Percentiles rank a stretch among this genome's conserved stretches.
These are phyloP conservation scores for Glycine soja DNA, from an alignment of 306 rosid genomes.

Conservation along the genomic window DNA sequence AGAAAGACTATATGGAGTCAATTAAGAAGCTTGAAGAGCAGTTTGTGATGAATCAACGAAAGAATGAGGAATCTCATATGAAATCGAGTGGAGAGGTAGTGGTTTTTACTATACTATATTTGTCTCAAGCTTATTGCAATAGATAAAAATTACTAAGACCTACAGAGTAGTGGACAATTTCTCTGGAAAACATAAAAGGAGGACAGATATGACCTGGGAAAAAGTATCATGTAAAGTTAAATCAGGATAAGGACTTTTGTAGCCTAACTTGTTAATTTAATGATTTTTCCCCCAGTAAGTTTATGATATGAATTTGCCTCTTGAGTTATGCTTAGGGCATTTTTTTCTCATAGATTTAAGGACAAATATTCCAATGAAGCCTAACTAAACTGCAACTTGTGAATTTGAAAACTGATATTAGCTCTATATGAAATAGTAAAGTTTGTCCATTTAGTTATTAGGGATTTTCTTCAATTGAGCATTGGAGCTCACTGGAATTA, in stretches of 20 bases:
- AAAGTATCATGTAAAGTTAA: too few relatives aligned
- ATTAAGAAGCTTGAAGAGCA: conserved; percentile 93
- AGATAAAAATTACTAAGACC: conserved; percentile 16
- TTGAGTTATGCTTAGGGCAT: too few relatives aligned
- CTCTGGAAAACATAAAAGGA: conserved; percentile 30
- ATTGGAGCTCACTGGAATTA: conserved; percentile 42
- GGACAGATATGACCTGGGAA: too few relatives aligned
- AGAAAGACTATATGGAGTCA: conserved; percentile 89
- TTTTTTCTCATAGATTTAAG: conserved; percentile 1
- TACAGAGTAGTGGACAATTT: conserved; percentile 23
- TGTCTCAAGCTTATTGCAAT: conserved; percentile 5
- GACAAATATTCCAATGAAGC: conserved; percentile 21
- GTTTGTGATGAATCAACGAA: conserved; percentile 64
- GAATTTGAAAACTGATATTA: conserved; percentile 26
- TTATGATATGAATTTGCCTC: neutral
- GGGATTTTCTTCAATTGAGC: conserved; percentile 12
- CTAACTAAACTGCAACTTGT: conserved; percentile 19
- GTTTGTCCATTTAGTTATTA: conserved; percentile 17
- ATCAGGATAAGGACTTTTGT: neutral
- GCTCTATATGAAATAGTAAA: conserved; percentile 26
- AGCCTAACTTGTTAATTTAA: conserved; percentile 14
- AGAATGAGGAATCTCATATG: conserved; percentile 55
- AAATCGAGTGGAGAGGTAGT: conserved; percentile 56
- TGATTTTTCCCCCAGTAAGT: conserved; percentile 9
- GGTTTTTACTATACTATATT: conserved; percentile 23